Evolutionary conservation across 2,329 filamentous ascomycete species (phyloP), one percentile per base, ranked within the genome.

Genomic region (Neopestalotiopsis sp.): DNA sequence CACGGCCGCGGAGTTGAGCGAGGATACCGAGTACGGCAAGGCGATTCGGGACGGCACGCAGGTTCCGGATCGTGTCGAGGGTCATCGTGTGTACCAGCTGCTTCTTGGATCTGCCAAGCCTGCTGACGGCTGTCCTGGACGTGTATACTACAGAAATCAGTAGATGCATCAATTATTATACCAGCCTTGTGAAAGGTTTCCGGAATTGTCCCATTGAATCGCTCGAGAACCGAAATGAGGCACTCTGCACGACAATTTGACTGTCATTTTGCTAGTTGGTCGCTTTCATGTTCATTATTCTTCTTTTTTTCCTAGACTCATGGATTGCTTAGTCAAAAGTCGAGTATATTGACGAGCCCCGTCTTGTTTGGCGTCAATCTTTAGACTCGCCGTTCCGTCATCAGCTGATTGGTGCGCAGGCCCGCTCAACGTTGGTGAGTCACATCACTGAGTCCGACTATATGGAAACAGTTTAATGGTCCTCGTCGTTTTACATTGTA

Each of bases 31-130:
- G 14, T 66, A 66, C 34, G 64, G 64, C 9, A 58, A 34, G 20
- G 64, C 45, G 24, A 66, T 66, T 14, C 64, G 64, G 20, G 53
- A 10, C 24, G 64, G 64, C 14, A 66, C 64, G n/a, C 28, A 20
- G n/a, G 57, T 57, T 17, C 20, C 24, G 14, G 64, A 57, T 28
- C 45, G 28, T 14, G 45, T 66, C 14, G 64, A 66, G 32, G 64
- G 42, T 13, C 64, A 66, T 58, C 45, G 64, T 6, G 30, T 34
- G 14, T 66, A 38, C 28, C 30, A 56, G 1, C 9, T 20, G 24
- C 53, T 66, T 9, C n/a, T 40, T 13, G 53, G 49, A 32, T 24
- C 49, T 34, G 64, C 64, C 49, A 66, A 66, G 32, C 64, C 45
- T 20, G 42, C 20, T 24, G 64, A 45, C 6, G 64, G 64, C 6